Evolutionary conservation across 768 basidiomycete species (phyloP).

Genomic region (Lactarius hatsudake): DNA sequence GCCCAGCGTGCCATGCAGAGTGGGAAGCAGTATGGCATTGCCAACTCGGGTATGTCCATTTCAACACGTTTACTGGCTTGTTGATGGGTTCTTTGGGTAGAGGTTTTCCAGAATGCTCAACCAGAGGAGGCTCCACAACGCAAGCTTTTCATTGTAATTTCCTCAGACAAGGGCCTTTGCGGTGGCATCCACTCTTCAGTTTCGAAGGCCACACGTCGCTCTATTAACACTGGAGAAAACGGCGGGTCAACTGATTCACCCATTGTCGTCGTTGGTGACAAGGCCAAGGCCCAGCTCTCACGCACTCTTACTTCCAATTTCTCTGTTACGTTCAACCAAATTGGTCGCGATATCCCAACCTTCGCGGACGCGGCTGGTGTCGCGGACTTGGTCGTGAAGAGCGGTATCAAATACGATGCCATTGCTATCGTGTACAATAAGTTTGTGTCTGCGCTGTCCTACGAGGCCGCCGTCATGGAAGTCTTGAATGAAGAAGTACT

Average conservation of each 20-base stretch:
- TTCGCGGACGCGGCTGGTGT: constrained; percentile 95
- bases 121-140: constrained; percentile 66
- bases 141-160: constrained; percentile 91
- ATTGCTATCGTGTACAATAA: constrained; percentile 79
- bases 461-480: constrained; percentile 73
- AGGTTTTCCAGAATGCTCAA: constrained; percentile 81
- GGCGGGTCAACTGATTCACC: constrained; percentile 58
- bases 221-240: constrained; percentile 50
- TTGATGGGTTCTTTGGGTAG: constrained; percentile 39
- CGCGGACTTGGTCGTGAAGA: constrained; percentile 87
- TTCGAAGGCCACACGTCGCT: constrained; percentile 81
- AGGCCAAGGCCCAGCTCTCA: constrained; percentile 88
- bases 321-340: constrained; percentile 91
- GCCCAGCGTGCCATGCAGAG: constrained; percentile 90
- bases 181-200: constrained; percentile 99
- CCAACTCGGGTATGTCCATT: constrained; percentile 72
- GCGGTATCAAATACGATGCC: constrained; percentile 82
- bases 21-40: constrained; percentile 90
- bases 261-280: constrained; percentile 92
- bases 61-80: neutral
- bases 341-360: constrained; percentile 95
- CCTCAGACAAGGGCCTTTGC: constrained; percentile 98
- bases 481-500: constrained; percentile 81
- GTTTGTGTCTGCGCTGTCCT: constrained; percentile 87
- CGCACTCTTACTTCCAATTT: constrained; percentile 65